Evolutionary conservation across 2,329 filamentous ascomycete genomes (phyloP).

Genomic region (Microsporum audouinii): DNA sequence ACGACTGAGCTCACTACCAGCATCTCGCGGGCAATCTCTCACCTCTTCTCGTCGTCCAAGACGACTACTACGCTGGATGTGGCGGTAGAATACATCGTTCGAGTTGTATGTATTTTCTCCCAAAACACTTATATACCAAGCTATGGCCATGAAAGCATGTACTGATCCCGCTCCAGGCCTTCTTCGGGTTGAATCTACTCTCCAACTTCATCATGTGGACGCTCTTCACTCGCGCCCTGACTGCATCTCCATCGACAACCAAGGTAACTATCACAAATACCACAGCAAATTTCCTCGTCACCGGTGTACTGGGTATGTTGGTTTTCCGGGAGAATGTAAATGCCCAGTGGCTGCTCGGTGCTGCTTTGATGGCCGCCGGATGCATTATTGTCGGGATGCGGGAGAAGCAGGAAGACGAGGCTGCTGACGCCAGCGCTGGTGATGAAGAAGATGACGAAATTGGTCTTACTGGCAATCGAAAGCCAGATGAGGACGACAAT

Average conservation of each 20-base stretch:
- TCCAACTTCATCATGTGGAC: constrained; percentile 57
- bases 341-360: constrained; percentile 51
- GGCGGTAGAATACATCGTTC: constrained; percentile 38
- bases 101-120: constrained; percentile 37
- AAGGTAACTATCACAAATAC: constrained; percentile 55
- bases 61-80: constrained; percentile 18
- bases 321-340: constrained; percentile 48
- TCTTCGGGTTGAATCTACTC: constrained; percentile 50
- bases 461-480: constrained; percentile 6
- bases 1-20: constrained; percentile 48
- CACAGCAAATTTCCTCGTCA: constrained; percentile 52
- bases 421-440: constrained; percentile 8
- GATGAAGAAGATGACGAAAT: constrained; percentile 2
- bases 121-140: not conserved
- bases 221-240: constrained; percentile 51
- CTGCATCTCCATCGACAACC: constrained; percentile 48
- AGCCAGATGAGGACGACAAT: constrained; percentile 7
- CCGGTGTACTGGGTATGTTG: constrained; percentile 46
- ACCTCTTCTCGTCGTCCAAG: constrained; percentile 33
- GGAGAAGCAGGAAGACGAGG: constrained; percentile 33
- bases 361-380: constrained; percentile 47
- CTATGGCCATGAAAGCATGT: not conserved
- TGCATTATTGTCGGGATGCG: constrained; percentile 53
- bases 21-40: constrained; percentile 38
- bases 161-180: constrained; percentile 32